Evolutionary conservation across 148 eudicot species (phyloP).

Genomic region (Hydrangea macrophylla): DNA sequence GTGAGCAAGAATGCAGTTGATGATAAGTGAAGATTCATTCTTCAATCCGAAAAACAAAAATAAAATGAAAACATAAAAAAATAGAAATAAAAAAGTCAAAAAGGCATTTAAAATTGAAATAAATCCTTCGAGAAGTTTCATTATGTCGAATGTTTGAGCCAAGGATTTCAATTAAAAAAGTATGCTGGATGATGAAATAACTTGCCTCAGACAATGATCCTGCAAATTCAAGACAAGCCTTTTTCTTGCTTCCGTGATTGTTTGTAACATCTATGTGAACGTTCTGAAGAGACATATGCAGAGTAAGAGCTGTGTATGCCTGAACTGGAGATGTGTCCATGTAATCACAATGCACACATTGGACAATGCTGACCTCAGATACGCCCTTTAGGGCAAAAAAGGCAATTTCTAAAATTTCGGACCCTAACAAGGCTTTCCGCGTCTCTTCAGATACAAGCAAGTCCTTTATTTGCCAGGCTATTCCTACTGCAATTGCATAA

Average conservation of each 20-base stretch:
- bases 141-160: no score
- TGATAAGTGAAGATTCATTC: background rate
- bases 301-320: constrained; percentile 67
- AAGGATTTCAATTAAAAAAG: background rate
- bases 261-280: constrained; percentile 25
- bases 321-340: constrained; percentile 51
- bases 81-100: background rate
- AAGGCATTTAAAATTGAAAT: no score
- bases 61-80: background rate
- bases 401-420: constrained; percentile 42
- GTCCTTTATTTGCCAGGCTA: constrained; percentile 93
- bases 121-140: no score
- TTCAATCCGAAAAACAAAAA: background rate
- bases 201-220: constrained; percentile 49
- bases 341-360: constrained; percentile 54
- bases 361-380: constrained; percentile 74
- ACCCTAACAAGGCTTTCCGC: constrained; percentile 51
- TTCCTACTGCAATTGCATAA: constrained; percentile 58
- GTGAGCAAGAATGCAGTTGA: background rate
- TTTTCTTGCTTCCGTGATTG: constrained; percentile 24
- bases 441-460: constrained; percentile 55
- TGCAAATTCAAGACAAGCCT: constrained; percentile 22
- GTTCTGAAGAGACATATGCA: constrained; percentile 56
- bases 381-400: constrained; percentile 52
- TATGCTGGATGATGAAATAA: constrained; percentile 4